Percentiles rank a stretch among this genome's conserved stretches.
Evolutionary conservation across 345 rosid species (phyloP).

Genomic region (Salix udensis): DNA sequence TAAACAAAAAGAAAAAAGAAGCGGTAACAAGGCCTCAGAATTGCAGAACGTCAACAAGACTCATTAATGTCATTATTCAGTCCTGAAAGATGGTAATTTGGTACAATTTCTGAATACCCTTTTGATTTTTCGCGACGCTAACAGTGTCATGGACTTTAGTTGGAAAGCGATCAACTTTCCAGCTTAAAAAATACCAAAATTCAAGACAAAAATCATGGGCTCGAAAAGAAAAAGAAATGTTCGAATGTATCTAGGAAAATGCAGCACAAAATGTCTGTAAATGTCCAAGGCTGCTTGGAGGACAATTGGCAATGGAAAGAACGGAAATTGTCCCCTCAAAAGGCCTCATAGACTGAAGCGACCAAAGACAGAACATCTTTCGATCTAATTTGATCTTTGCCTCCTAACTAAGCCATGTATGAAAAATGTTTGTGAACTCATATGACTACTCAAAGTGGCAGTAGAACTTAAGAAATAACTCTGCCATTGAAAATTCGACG

Average conservation of each 20-base stretch:
- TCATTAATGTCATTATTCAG: neutral
- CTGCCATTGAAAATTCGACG: neutral
- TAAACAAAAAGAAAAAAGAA: too few species aligned
- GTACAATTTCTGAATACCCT: too few species aligned
- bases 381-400: constrained; percentile 21
- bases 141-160: neutral
- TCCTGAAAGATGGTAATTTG: constrained; percentile 23
- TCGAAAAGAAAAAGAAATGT: neutral
- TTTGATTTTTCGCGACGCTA: too few species aligned
- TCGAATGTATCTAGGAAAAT: constrained; percentile 24
- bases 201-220: neutral
- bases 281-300: constrained; percentile 30
- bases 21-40: constrained; percentile 12
- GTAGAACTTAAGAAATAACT: neutral
- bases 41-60: constrained; percentile 20
- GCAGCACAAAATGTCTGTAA: neutral
- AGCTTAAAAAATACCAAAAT: too few species aligned
- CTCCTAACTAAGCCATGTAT: constrained; percentile 31
- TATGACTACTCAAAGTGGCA: constrained; percentile 30
- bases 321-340: constrained; percentile 15
- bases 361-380: neutral
- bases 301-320: neutral
- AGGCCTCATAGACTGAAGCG: constrained; percentile 5
- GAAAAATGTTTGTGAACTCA: constrained; percentile 17
- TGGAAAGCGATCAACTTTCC: too few species aligned